Evolutionary conservation across 495 filamentous ascomycete species (phyloP).

Genomic region (Neurospora intermedia): DNA sequence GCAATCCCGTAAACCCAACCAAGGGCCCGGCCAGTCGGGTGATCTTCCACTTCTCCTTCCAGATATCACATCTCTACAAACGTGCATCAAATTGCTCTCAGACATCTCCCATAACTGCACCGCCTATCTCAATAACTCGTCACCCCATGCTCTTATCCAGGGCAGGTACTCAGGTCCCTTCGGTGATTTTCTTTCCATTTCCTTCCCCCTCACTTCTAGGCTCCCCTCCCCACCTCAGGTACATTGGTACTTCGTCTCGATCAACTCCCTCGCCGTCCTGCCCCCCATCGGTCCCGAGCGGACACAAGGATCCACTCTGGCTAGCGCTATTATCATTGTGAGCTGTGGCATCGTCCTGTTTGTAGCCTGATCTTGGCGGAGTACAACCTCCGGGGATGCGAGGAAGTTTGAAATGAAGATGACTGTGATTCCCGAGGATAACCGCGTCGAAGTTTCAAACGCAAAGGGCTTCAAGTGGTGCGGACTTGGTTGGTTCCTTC

Average conservation of each 20-base stretch:
- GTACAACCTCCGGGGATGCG: background rate
- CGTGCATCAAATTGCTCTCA: background rate
- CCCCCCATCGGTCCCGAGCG: background rate
- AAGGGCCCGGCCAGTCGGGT: background rate
- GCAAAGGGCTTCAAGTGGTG: background rate
- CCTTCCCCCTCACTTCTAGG: background rate
- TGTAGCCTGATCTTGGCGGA: background rate
- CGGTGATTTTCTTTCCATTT: background rate
- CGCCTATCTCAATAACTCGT: background rate
- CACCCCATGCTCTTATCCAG: background rate
- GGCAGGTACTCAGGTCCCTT: background rate
- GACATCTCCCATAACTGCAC: background rate
- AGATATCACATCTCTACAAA: background rate
- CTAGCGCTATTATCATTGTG: background rate
- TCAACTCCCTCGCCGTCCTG: background rate
- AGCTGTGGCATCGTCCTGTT: background rate
- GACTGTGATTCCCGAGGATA: background rate
- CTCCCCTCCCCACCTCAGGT: background rate
- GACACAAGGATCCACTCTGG: background rate
- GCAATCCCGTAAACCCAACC: background rate
- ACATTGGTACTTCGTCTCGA: background rate
- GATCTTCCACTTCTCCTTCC: background rate
- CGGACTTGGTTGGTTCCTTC: background rate
- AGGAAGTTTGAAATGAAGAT: background rate
- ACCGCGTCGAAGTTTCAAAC: background rate